Conservation (phyloP, 805 yeast genomes). For the Yarrowia osloensis region DNA sequence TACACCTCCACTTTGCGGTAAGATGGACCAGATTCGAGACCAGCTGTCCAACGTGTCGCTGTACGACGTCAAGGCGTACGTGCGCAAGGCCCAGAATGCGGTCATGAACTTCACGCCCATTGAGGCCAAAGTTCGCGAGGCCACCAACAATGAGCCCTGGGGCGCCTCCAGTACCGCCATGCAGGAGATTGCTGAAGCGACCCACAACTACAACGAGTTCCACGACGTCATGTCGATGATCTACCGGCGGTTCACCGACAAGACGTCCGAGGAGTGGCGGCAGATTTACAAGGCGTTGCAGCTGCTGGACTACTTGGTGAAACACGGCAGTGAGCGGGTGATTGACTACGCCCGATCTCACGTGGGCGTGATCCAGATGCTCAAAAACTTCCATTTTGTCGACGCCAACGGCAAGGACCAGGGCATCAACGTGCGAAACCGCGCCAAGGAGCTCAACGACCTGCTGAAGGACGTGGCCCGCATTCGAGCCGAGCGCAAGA, state of each 20-base stretch:
- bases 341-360: constrained; percentile 93
- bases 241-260: constrained; percentile 86
- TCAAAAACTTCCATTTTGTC: constrained; percentile 89
- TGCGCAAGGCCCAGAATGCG: constrained; percentile 95
- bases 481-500: constrained; percentile 82
- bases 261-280: constrained; percentile 95
- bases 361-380: constrained; percentile 76
- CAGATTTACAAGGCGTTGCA: constrained; percentile 95
- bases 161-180: constrained; percentile 89
- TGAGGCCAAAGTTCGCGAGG: constrained; percentile 90
- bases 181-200: constrained; percentile 95
- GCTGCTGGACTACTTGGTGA: constrained; percentile 83
- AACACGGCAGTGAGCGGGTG: constrained; percentile 91
- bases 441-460: constrained; percentile 73
- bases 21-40: constrained; percentile 27
- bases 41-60: constrained; percentile 61
- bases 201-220: constrained; percentile 62
- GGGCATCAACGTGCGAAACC: constrained; percentile 91
- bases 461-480: constrained; percentile 73
- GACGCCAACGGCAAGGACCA: constrained; percentile 94
- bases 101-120: constrained; percentile 95
- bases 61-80: constrained; percentile 95
- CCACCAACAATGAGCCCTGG: constrained; percentile 99
- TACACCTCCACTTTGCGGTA: constrained; percentile 14
- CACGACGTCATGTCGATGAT: constrained; percentile 52